Base-by-base conservation (phyloP, 306 rosid genomes). In the Pyrus betulifolia region DNA sequence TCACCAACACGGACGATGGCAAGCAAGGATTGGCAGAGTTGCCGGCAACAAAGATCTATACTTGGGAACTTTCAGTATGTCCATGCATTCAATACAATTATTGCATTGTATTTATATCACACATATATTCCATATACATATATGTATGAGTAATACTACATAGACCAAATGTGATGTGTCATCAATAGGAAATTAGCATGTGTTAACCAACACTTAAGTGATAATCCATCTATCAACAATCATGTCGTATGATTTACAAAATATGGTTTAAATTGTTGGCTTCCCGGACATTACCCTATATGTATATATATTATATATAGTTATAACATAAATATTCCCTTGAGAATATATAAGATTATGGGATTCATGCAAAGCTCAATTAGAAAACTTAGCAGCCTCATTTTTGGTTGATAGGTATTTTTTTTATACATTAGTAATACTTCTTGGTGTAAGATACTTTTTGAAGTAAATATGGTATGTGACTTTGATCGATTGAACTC, bases 1-100 rank as follows among this genome's bases (percentile, higher is more conserved):
- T 82, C 99, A 96, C 61, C 99, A 96, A 65, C 99, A 96, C 31
- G 99, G 99, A 23, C 87, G 99, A 87, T 96, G 99, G 99, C 99
- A 96, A 86, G 99, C 99, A 1, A 89, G 99, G 88, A 96, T 96
- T 66, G 99, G 99, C 14, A 86, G 99, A 84, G 99, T 96, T 3
- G 99, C 99, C 0, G 99, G 99, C 85, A 96, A 96, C 89, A 96
- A 96, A 87, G 99, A 96, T 83, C 98, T 96, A 49, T 96, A 96
- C 70, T 79, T 96, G 71, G 99, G 99, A 88, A 96, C 99, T 67
- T 96, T 96, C 87, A 93, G 99, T 96, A 87, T 87, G 97, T 51
- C 66, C 68, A 61, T 33, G 69, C 79, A 73, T 30, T 21, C 52
- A 52, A 44, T 45, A 19, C 31, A 74, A 13, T 57, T 40, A 42